Percentiles rank a stretch among this genome's conserved stretches.
phyloP scores from a whole-genome alignment of 345 rosid species.

The Acer yangbiense region DNA sequence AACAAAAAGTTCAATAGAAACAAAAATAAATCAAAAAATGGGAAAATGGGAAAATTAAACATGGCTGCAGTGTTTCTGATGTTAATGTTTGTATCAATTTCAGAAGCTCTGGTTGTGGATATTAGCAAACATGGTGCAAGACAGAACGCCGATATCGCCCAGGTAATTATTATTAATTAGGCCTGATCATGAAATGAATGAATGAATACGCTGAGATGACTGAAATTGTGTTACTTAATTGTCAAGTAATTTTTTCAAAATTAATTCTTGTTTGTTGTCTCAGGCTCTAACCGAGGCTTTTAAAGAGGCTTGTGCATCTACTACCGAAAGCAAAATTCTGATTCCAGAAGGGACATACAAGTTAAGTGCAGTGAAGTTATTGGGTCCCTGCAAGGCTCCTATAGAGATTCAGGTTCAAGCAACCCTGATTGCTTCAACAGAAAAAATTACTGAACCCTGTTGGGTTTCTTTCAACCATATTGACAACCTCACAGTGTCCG shows the following conservation, averaged over 20 bases:
- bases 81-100: not conserved
- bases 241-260: too few species aligned
- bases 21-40: not conserved
- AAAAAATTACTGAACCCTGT: constrained; percentile 29
- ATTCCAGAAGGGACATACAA: constrained; percentile 47
- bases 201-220: not conserved
- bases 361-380: constrained; percentile 27
- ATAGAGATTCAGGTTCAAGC: constrained; percentile 39
- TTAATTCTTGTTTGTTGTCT: too few species aligned
- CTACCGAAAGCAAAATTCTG: constrained; percentile 30
- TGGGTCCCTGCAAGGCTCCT: constrained; percentile 57
- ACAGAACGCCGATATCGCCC: constrained; percentile 13
- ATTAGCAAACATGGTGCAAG: constrained; percentile 28
- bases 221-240: too few species aligned
- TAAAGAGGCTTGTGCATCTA: constrained; percentile 50
- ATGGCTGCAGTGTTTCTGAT: not conserved
- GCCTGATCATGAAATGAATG: not conserved
- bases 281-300: constrained; percentile 41
- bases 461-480: constrained; percentile 52
- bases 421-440: constrained; percentile 41
- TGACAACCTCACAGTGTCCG: constrained; percentile 39
- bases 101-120: constrained; percentile 15
- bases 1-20: not conserved
- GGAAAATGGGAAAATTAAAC: not conserved
- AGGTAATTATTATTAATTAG: constrained; percentile 6